Conservation (phyloP, 495 filamentous ascomycete genomes). For the Tuber magnatum region DNA sequence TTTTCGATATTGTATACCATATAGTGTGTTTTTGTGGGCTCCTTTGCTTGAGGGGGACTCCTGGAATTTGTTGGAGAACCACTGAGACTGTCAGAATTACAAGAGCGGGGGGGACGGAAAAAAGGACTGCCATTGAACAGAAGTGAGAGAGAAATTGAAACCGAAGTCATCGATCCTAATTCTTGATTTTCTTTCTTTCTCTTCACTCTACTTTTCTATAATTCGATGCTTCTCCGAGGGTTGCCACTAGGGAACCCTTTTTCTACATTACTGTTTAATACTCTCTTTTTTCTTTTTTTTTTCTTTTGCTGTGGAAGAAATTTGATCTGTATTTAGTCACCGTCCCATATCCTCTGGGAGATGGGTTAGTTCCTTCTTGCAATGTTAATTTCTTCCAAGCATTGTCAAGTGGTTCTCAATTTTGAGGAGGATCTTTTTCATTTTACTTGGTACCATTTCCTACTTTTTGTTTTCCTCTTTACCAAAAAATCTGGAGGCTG, state of each 20-base stretch:
- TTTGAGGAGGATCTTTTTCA: conserved; percentile 10
- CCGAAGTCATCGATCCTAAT: conserved; percentile 28
- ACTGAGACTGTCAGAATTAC: conserved; percentile 10
- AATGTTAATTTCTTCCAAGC: conserved; percentile 18
- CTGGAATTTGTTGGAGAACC: not conserved
- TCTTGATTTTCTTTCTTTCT: conserved; percentile 27
- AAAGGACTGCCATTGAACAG: conserved; percentile 22
- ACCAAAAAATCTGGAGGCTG: not conserved
- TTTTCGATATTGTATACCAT: conserved; percentile 37
- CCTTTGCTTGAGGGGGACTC: not conserved
- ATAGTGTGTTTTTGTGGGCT: conserved; percentile 30
- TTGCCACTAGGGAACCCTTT: not conserved
- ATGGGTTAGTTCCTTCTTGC: conserved; percentile 14
- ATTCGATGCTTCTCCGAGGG: conserved; percentile 14
- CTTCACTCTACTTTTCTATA: conserved; percentile 24
- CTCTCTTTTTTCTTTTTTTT: conserved; percentile 12
- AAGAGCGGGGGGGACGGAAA: conserved; percentile 11
- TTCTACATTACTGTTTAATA: conserved; percentile 31
- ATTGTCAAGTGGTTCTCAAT: conserved; percentile 18
- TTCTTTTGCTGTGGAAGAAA: conserved; percentile 19
- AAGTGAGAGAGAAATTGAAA: conserved; percentile 32
- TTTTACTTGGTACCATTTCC: not conserved
- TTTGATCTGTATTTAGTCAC: conserved; percentile 26
- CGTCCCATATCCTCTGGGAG: not conserved
- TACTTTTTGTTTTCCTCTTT: not conserved